Base-by-base conservation (phyloP, 176 grass and related monocot genomes). In the Musa acuminata region DNA sequence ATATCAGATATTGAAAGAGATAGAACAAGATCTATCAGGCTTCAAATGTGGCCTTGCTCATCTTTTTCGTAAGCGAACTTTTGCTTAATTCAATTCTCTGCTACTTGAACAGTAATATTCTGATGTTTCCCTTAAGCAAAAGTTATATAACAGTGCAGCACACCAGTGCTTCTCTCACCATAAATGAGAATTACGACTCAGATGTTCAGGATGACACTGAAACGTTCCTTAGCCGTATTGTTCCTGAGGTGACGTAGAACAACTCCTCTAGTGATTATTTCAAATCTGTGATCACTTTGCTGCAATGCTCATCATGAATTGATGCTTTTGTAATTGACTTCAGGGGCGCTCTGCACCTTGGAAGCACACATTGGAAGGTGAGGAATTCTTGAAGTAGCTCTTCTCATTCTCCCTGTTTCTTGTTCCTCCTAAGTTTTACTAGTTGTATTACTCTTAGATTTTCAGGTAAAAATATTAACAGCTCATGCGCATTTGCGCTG, bases 321-420 rank as follows among this genome's bases (percentile, higher is more conserved):
- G 29, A 69, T 14, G 23, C 22, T 62, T 52, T 51, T 16, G 29
- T 72, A 49, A 19, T 73, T 68, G 53, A 43, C 78, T 82, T 52
- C 75, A 98, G 94, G 94, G 94, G 26, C 79, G 62, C 73, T 91
- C 94, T 89, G 94, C 94, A 82, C 94, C 90, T 19, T 98, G 94
- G 94, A 98, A 81, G 75, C 94, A 98, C 64, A 98, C 90, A 24
- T 81, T 98, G 11, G 94, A 98, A 89, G 94, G 94, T 91, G 82
- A 73, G 64, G 26, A 63, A 26, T n/a, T 12, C 49, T 24, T 21
- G 20, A 35, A 69, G 22, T 48, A 43, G 8, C 77, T 22, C 26
- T 62, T 21, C 8, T 75, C 1, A 2, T 0, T 58, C 13, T 14
- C 25, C 5, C 25, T 20, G 4, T 43, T 43, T 43, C 35, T 43